These are phyloP conservation scores for Dactylellina haptotyla DNA, from an alignment of 2,329 filamentous ascomycete species.

Conservation along the genomic window DNA sequence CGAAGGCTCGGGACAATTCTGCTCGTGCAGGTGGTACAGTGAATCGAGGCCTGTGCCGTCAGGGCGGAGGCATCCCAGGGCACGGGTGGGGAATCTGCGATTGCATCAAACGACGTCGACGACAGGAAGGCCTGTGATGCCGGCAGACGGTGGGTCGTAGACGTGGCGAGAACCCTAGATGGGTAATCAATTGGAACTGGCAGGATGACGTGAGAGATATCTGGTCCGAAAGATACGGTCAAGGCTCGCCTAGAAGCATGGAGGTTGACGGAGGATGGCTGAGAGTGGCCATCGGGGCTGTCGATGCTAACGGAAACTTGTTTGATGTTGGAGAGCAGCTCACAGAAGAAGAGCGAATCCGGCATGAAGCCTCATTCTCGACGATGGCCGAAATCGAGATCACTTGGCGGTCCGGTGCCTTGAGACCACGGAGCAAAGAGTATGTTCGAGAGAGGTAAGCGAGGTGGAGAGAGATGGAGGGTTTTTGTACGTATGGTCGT, in stretches of 20 bases:
- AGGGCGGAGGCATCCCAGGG: constrained; percentile 71
- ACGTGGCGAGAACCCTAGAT: constrained; percentile 63
- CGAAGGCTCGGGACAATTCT: constrained; percentile 61
- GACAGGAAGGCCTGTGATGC: constrained; percentile 56
- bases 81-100: constrained; percentile 56
- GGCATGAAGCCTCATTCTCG: constrained; percentile 44
- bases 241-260: constrained; percentile 59
- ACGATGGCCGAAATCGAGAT: constrained; percentile 6
- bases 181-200: constrained; percentile 65
- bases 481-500: neutral
- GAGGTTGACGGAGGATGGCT: constrained; percentile 55
- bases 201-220: constrained; percentile 64
- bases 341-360: constrained; percentile 59
- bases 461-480: neutral
- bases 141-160: constrained; percentile 59
- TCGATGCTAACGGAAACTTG: constrained; percentile 71
- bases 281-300: constrained; percentile 61
- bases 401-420: neutral
- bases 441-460: neutral
- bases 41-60: constrained; percentile 57
- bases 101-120: constrained; percentile 21
- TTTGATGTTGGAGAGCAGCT: constrained; percentile 72
- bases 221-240: constrained; percentile 63
- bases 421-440: constrained; percentile 7
- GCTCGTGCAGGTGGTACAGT: constrained; percentile 64